Conservation (phyloP, 371 early-diverging fungal species). For the Mortierella sp. region DNA sequence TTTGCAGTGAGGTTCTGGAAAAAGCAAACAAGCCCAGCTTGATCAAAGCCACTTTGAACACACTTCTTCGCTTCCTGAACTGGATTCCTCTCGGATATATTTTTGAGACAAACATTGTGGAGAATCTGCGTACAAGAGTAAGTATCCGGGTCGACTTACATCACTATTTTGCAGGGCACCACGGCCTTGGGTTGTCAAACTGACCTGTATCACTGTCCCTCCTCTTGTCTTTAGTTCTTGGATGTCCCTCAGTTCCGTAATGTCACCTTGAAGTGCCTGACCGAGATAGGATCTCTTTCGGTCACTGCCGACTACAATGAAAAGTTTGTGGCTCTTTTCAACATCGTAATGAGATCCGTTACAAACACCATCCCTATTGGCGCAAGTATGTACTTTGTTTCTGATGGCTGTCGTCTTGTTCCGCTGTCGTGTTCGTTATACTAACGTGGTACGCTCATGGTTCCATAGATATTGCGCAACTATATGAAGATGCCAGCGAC, state of each 20-base stretch:
- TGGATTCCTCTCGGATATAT: slow-evolving; percentile 98
- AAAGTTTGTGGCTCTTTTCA: slow-evolving; percentile 85
- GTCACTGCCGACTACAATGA: slow-evolving; percentile 82
- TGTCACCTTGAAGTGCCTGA: slow-evolving; percentile 92
- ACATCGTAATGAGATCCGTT: slow-evolving; percentile 78
- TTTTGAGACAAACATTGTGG: slow-evolving; percentile 95
- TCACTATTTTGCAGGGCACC: no score
- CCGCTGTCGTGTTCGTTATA: background rate
- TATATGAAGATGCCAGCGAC: slow-evolving; percentile 86
- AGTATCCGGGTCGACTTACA: slow-evolving; percentile 14
- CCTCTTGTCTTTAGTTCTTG: slow-evolving; percentile 69
- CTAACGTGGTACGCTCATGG: background rate
- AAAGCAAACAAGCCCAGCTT: slow-evolving; percentile 89
- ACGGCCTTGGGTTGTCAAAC: no score
- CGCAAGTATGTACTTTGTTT: slow-evolving; percentile 59
- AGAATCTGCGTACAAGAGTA: slow-evolving; percentile 84
- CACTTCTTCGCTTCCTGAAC: slow-evolving; percentile 93
- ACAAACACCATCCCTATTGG: slow-evolving; percentile 75
- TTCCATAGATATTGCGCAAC: slow-evolving; percentile 71
- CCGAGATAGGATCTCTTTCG: slow-evolving; percentile 89
- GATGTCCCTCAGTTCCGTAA: slow-evolving; percentile 89
- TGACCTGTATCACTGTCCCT: background rate
- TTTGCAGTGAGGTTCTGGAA: slow-evolving; percentile 96
- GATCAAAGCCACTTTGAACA: slow-evolving; percentile 92
- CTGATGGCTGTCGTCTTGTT: background rate